Evolutionary conservation across 2,329 filamentous ascomycete species (phyloP).

Genomic region (Myriosclerotinia duriaeana): DNA sequence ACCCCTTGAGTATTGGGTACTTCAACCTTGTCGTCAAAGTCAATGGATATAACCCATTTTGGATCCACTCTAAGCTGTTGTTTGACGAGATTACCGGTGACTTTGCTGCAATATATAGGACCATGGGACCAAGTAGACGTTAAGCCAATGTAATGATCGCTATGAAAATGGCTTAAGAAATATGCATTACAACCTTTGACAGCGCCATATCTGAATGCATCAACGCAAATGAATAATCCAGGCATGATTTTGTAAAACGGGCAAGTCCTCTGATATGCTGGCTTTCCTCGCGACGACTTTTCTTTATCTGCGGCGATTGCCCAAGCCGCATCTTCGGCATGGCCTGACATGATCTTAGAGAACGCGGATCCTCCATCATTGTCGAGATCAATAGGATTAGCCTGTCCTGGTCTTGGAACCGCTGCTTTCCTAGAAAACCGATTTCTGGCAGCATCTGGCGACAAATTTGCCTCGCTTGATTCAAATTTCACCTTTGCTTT

Average conservation of each 20-base stretch:
- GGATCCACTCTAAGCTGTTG: slow-evolving; percentile 83
- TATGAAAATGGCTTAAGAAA: slow-evolving; percentile 97
- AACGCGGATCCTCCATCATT: slow-evolving; percentile 68
- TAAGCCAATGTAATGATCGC: slow-evolving; percentile 92
- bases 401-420: slow-evolving; percentile 75
- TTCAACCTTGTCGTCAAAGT: slow-evolving; percentile 78
- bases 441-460: slow-evolving; percentile 33
- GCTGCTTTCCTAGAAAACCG: slow-evolving; percentile 63
- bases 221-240: slow-evolving; percentile 87
- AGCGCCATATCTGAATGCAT: slow-evolving; percentile 93
- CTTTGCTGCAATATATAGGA: slow-evolving; percentile 92
- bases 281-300: slow-evolving; percentile 74
- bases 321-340: slow-evolving; percentile 90
- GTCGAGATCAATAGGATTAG: slow-evolving; percentile 67
- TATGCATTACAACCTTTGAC: slow-evolving; percentile 91
- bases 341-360: slow-evolving; percentile 86
- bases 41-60: slow-evolving; percentile 79
- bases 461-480: slow-evolving; percentile 31
- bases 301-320: slow-evolving; percentile 79
- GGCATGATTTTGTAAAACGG: slow-evolving; percentile 99
- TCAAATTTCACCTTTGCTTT: slow-evolving; percentile 31
- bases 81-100: slow-evolving; percentile 85
- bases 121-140: slow-evolving; percentile 88
- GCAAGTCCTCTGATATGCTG: slow-evolving; percentile 84
- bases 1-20: slow-evolving; percentile 81